Percentiles rank a stretch among this genome's conserved stretches.
Conservation (phyloP, 2,329 filamentous ascomycete genomes). For the Diaporthe helianthi region DNA sequence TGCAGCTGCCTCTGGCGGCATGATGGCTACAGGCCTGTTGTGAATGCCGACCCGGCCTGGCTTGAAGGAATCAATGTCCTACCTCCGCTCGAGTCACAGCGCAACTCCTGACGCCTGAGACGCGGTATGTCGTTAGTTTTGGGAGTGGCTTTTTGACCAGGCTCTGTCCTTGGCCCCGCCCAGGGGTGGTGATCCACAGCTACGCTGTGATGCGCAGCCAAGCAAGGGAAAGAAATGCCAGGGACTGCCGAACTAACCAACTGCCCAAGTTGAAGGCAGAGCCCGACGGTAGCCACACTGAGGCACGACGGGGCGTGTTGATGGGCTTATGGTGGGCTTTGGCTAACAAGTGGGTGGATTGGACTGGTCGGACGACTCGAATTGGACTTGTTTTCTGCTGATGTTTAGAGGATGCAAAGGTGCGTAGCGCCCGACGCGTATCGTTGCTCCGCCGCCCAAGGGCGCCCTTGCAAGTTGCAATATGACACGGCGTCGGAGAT, state of each 20-base stretch:
- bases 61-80: not conserved
- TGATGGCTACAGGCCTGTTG: not conserved
- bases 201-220: conserved; percentile 5
- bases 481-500: conserved; percentile 15
- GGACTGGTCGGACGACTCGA: not conserved
- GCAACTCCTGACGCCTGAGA: not conserved
- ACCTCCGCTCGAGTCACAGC: not conserved
- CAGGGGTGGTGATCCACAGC: conserved; percentile 11
- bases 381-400: conserved; percentile 7
- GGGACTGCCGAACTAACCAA: conserved; percentile 15
- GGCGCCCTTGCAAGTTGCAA: conserved; percentile 15
- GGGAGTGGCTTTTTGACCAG: conserved; percentile 1
- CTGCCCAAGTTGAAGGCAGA: conserved; percentile 15
- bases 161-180: not conserved
- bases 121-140: conserved; percentile 7
- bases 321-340: not conserved
- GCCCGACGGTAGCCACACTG: conserved; percentile 4
- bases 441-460: conserved; percentile 1
- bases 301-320: conserved; percentile 4
- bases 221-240: not conserved
- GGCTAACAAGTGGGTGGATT: conserved; percentile 1
- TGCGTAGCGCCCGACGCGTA: conserved; percentile 20
- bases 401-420: not conserved
- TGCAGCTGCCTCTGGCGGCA: not conserved
- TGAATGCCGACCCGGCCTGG: not conserved